Evolutionary conservation across 805 yeast species (phyloP), one percentile per base, ranked within the genome.

Genomic region (Wickerhamomyces chaumierensis): DNA sequence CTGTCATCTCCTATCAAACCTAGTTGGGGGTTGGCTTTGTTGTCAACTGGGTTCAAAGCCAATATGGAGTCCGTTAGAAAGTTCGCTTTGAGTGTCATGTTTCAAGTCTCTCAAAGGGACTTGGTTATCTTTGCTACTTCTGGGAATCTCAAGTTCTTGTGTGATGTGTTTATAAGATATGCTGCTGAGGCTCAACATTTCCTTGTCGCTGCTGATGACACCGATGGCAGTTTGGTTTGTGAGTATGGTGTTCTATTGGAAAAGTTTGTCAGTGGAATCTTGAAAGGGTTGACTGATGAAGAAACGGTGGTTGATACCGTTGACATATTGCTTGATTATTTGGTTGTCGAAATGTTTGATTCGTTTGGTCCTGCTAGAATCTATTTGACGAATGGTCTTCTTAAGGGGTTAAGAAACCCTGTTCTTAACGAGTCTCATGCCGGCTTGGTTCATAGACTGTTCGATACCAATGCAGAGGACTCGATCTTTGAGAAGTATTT

Each of bases 21-120:
- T 1, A 66, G 78, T 1, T 86, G 94, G 88, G 80, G 83, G 0
- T 62, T 82, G 41, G 66, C 81, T 4, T 59, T 87, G n/a, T 61
- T 86, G 9, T 71, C 85, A 4, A 80, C 85, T 14, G 95, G 94
- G 0, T 68, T 84, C 46, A 72, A 66, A 36, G 85, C 88, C 0
- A 68, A 84, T 1, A 75, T 80, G 75, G 95, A 84, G 42, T 70
- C 85, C 6, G 85, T 87, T 2, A 64, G 88, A 42, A 76, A 73
- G 47, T 76, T 74, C 48, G 62, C 83, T 1, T 55, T 80, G 45
- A 64, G 67, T 2, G 51, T 83, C 34, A 61, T 84, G 34, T 66
- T 80, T 31, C 60, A 70, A 9, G 62, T 84, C 23, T 70, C 74
- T 5, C 43, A 49, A 2, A 55, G 65, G 25, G 63, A 74, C 44